A percentile compares a stretch with the other conserved stretches of the same genome.
These are phyloP conservation scores for Tylopilus rubrobrunneus DNA, from an alignment of 768 basidiomycete genomes.

Conservation along the genomic window DNA sequence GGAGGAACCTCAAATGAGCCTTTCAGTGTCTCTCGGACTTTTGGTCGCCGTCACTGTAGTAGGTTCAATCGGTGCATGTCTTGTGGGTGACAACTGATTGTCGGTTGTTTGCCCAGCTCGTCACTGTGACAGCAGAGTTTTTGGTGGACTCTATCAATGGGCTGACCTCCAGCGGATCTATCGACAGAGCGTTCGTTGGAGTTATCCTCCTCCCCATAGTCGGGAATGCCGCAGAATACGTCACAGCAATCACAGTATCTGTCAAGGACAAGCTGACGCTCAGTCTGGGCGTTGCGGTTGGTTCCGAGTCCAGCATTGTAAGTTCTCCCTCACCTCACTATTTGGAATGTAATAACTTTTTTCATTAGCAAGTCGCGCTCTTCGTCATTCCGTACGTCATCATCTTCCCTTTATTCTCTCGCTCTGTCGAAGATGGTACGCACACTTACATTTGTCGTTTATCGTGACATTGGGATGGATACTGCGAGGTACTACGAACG, in stretches of 20 bases:
- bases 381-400: constrained; percentile 57
- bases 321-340: too few relatives aligned
- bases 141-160: constrained; percentile 83
- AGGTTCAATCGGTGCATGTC: constrained; percentile 21
- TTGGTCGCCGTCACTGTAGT: constrained; percentile 62
- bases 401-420: too few relatives aligned
- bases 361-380: constrained; percentile 63
- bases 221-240: constrained; percentile 91
- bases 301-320: constrained; percentile 78
- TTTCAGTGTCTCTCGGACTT: constrained; percentile 50
- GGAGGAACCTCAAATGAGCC: constrained; percentile 51
- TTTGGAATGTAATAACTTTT: neutral
- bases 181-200: constrained; percentile 82
- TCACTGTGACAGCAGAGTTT: constrained; percentile 56
- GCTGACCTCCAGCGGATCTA: constrained; percentile 49
- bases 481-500: too few relatives aligned
- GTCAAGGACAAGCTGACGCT: constrained; percentile 87
- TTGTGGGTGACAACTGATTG: neutral
- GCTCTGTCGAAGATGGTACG: too few relatives aligned
- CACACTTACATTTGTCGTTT: too few relatives aligned
- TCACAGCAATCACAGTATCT: constrained; percentile 87
- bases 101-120: constrained; percentile 33
- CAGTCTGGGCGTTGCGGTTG: constrained; percentile 86
- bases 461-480: constrained; percentile 81
- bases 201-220: constrained; percentile 88